These are phyloP conservation scores for Gossypium trilobum DNA, from an alignment of 441 rosid genomes.

Conservation along the genomic window DNA sequence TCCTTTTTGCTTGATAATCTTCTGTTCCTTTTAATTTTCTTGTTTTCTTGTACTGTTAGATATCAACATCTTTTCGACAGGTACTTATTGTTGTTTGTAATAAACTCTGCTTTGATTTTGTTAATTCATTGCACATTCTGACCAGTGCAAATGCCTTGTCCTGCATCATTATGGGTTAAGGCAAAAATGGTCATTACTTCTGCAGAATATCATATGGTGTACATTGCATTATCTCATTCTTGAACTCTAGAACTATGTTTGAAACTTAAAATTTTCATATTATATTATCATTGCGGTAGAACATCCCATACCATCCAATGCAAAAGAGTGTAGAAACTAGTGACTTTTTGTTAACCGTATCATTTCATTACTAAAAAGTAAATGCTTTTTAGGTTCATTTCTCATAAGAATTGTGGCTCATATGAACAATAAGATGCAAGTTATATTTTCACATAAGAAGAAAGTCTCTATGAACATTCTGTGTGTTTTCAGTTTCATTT, in stretches of 20 bases:
- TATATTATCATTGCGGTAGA: neutral
- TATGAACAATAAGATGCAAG: neutral
- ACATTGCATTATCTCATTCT: neutral
- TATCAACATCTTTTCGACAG: neutral
- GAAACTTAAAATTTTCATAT: neutral
- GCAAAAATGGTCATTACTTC: too few relatives aligned
- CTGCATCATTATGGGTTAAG: neutral
- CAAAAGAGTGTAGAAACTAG: neutral
- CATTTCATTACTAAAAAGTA: neutral
- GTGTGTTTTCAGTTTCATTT: neutral
- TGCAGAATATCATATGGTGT: neutral
- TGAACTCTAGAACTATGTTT: neutral
- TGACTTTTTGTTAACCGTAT: neutral
- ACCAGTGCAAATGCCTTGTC: neutral
- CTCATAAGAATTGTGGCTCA: neutral
- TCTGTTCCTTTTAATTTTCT: neutral
- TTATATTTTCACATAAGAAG: neutral
- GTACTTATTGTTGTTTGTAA: neutral
- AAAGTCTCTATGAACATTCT: neutral
- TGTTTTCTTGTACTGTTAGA: neutral
- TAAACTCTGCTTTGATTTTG: neutral
- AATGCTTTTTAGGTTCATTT: neutral
- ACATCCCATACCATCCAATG: too few relatives aligned
- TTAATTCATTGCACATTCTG: neutral
- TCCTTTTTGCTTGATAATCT: neutral